These are phyloP conservation scores for Coemansia sp. DNA, from an alignment of 192 early-diverging fungal genomes.

Conservation along the genomic window DNA sequence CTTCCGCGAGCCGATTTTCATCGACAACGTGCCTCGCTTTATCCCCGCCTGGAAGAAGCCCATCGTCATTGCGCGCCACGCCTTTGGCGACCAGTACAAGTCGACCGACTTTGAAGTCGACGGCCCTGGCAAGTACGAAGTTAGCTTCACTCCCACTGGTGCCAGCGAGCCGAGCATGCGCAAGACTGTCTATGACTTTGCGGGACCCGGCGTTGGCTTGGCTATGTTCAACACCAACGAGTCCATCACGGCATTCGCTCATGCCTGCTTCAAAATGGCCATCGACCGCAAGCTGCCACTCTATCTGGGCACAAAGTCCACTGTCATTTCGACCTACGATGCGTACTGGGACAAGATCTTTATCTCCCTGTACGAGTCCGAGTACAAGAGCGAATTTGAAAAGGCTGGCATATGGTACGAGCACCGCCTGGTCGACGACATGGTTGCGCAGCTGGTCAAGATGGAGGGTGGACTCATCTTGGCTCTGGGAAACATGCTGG, in stretches of 20 bases:
- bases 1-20: constrained; percentile 96
- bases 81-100: constrained; percentile 98
- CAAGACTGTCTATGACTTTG: constrained; percentile 83
- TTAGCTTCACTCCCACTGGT: constrained; percentile 85
- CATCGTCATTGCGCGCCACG: constrained; percentile 95
- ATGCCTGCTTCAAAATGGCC: constrained; percentile 92
- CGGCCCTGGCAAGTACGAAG: constrained; percentile 87
- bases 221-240: constrained; percentile 95
- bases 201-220: constrained; percentile 85
- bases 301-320: constrained; percentile 97
- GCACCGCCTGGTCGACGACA: constrained; percentile 97
- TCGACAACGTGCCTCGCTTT: constrained; percentile 87
- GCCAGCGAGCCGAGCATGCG: constrained; percentile 63
- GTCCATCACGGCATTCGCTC: constrained; percentile 94
- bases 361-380: constrained; percentile 79
- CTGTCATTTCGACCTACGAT: constrained; percentile 95
- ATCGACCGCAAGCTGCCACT: constrained; percentile 87
- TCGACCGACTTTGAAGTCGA: constrained; percentile 94
- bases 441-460: constrained; percentile 97
- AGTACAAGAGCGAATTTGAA: constrained; percentile 85
- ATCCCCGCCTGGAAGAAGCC: constrained; percentile 95
- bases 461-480: constrained; percentile 92
- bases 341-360: constrained; percentile 99
- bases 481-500: constrained; percentile 95
- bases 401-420: constrained; percentile 93